phyloP scores from a whole-genome alignment of 2,329 filamentous ascomycete genomes.

The Aureobasidium mangrovei region DNA sequence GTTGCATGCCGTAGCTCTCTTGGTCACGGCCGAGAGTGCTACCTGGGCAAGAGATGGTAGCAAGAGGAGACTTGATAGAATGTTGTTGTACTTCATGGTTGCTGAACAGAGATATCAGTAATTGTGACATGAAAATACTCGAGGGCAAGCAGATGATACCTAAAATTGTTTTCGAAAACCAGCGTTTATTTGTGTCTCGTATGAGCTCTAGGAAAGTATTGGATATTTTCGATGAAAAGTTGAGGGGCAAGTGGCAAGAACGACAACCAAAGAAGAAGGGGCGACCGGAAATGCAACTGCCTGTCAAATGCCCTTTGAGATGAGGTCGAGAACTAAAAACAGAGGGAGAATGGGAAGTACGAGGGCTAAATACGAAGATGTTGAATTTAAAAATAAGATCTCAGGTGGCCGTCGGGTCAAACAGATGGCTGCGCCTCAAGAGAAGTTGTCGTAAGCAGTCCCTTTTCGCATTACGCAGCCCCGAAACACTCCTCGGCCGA shows the following conservation, averaged over 20 bases:
- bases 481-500: conserved; percentile 9
- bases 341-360: neutral
- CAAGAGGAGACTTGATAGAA: conserved; percentile 3
- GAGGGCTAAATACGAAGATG: neutral
- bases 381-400: conserved; percentile 5
- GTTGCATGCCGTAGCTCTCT: conserved; percentile 49
- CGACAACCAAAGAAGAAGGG: neutral
- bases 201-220: neutral
- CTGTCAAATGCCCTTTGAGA: neutral
- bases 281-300: neutral
- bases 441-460: conserved; percentile 10
- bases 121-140: too few species aligned
- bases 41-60: conserved; percentile 11
- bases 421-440: conserved; percentile 8
- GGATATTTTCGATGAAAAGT: neutral
- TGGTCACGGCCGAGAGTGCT: conserved; percentile 6
- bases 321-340: neutral
- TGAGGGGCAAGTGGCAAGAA: neutral
- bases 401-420: neutral
- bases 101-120: neutral
- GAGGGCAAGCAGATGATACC: too few species aligned
- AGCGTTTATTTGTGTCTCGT: neutral
- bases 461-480: conserved; percentile 8
- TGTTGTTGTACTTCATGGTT: conserved; percentile 7
- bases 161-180: neutral